These are phyloP conservation scores for Alternaria novae-zelandiae DNA, from an alignment of 2,329 filamentous ascomycete species.

Conservation along the genomic window DNA sequence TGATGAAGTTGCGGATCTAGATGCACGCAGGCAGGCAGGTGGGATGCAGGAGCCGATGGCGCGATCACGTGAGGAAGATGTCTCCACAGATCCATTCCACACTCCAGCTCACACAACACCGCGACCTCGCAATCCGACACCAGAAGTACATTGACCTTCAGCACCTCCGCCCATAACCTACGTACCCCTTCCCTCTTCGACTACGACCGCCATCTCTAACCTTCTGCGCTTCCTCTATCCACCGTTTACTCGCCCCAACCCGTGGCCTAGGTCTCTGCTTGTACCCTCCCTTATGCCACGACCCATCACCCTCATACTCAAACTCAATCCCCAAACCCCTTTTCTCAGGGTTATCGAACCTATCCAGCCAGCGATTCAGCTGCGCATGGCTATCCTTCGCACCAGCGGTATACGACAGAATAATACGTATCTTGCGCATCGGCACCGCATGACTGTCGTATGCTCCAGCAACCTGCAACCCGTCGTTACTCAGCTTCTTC, in stretches of 20 bases:
- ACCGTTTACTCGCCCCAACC: background rate
- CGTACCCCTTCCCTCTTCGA: background rate
- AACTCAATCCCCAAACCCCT: slow-evolving; percentile 13
- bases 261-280: slow-evolving; percentile 3
- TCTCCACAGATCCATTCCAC: background rate
- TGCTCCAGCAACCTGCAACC: background rate
- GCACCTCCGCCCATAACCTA: background rate
- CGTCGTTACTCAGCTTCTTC: background rate
- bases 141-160: background rate
- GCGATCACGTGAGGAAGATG: background rate
- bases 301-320: slow-evolving; percentile 3
- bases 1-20: background rate
- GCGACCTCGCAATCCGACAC: background rate
- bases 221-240: background rate
- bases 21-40: background rate
- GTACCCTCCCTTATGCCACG: slow-evolving; percentile 1
- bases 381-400: slow-evolving; percentile 12
- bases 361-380: slow-evolving; percentile 16
- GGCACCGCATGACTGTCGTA: background rate
- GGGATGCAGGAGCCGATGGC: too few relatives aligned
- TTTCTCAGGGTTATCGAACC: slow-evolving; percentile 11
- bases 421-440: slow-evolving; percentile 8
- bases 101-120: background rate
- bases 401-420: slow-evolving; percentile 6
- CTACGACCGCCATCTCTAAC: background rate